Evolutionary conservation across 768 basidiomycete genomes (phyloP).

Genomic region (Trametes cinnabarina): DNA sequence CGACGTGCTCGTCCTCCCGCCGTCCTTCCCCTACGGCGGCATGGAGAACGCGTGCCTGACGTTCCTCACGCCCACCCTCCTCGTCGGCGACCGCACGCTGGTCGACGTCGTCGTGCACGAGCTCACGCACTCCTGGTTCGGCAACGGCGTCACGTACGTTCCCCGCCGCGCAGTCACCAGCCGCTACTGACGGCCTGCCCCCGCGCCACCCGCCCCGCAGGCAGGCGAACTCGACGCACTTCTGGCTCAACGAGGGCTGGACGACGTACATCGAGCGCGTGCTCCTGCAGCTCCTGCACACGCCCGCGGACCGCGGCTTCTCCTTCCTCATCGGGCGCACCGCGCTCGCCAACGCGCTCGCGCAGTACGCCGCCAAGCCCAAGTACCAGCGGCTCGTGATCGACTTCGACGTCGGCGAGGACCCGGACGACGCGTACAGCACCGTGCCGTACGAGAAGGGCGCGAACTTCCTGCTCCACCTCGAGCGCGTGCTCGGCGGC

Average conservation of each 20-base stretch:
- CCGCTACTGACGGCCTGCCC: not conserved
- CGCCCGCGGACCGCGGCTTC: slow-evolving; percentile 76
- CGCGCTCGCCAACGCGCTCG: slow-evolving; percentile 67
- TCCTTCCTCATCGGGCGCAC: slow-evolving; percentile 76
- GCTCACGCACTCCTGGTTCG: slow-evolving; percentile 85
- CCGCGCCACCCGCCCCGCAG: slow-evolving; percentile 28
- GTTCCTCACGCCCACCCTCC: slow-evolving; percentile 85
- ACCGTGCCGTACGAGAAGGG: slow-evolving; percentile 87
- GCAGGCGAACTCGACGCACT: slow-evolving; percentile 72
- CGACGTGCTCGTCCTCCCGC: slow-evolving; percentile 85
- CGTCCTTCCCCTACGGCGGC: slow-evolving; percentile 91
- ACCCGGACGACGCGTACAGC: slow-evolving; percentile 75
- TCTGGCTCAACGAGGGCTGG: slow-evolving; percentile 93
- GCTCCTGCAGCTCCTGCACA: slow-evolving; percentile 64
- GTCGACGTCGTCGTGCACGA: slow-evolving; percentile 89
- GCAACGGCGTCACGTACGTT: slow-evolving; percentile 79
- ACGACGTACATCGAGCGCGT: slow-evolving; percentile 92
- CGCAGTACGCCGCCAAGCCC: slow-evolving; percentile 54
- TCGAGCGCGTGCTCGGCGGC: slow-evolving; percentile 78
- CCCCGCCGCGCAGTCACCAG: not conserved
- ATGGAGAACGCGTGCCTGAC: slow-evolving; percentile 91
- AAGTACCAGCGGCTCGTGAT: slow-evolving; percentile 81
- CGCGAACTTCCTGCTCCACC: slow-evolving; percentile 79
- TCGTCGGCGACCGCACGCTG: slow-evolving; percentile 82
- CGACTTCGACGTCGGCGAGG: slow-evolving; percentile 68